Base-by-base conservation (phyloP, 768 basidiomycete genomes). In the Boletus fagicola region DNA sequence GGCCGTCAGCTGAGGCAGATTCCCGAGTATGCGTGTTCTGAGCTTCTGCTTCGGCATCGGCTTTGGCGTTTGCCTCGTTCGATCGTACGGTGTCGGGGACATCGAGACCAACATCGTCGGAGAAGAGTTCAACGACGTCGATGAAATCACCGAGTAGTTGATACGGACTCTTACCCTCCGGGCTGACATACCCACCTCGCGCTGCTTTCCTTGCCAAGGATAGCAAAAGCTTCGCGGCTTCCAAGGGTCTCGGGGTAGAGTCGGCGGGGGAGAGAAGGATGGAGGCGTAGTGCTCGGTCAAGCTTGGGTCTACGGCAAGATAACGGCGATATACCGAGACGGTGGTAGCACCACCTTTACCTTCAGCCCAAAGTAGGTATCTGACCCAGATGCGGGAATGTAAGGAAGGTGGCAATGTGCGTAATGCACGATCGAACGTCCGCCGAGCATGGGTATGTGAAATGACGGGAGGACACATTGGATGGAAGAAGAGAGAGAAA, bases 141-240 rank as follows among this genome's bases (percentile, higher is more conserved):
- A 98, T 82, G 80, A 90, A 98, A 61, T 97, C 92, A 52, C 86
- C 86, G 22, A 99, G 83, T 4, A 98, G 80, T 66, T 98, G 94
- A 67, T 97, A 98, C 1, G 96, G 88, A 58, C 94, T 95, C 75
- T 98, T 98, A 49, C 90, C 91, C 70, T 98, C 94, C 0, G 92
- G 86, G 57, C 92, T 93, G 15, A 77, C 78, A 67, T 97, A 98
- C 58, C 87, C 84, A 26, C 94, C 94, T 40, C 83, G 79, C 0
- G 88, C 80, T 3, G 96, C 92, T 67, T 89, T 89, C 52, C 94
- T 82, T 30, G 93, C 92, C 56, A 98, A 74, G 3, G 83, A 82
- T 30, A 99, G 79, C 24, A 97, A 78, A 16, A 96, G 80, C 69
- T 99, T 99, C 5, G 94, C 92, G 2, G 96, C 94, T 72, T 96